Evolutionary conservation across 2,329 filamentous ascomycete genomes (phyloP), one percentile per base, ranked within the genome.

Genomic region (Neospermospora avenae): DNA sequence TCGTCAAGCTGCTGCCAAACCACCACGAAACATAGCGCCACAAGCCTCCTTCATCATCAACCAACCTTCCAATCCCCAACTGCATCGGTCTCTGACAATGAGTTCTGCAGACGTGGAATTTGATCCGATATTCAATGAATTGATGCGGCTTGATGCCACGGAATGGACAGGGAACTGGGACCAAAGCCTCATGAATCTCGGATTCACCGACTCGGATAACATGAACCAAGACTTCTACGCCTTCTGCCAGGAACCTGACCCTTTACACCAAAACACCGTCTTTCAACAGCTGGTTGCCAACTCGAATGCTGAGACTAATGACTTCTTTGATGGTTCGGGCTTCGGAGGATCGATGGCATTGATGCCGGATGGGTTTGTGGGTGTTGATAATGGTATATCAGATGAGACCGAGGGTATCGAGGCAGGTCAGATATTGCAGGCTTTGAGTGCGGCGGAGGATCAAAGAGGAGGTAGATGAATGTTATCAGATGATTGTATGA

Each of bases 61-160:
- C 7, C 52, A 58, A 42, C 60, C 60, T 54, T 18, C 46, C 18
- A 52, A 60, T 55, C 59, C 65, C 37, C 62, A 59, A 52, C 52
- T 66, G 4, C 65, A 66, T 20, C 61, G 62, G n/a, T 59, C 65
- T 14, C 41, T 66, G 11, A 67, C 66, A 4, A 66, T 64, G 51
- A 63, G 61, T 28, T 65, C 68, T 45, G 37, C 60, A 1, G 69
- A 70, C 31, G 63, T 68, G 6, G 70, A 72, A 34, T 65, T 65
- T 5, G 80, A 83, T 63, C 80, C 78, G 16, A 76, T 84, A 55
- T 84, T 84, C 61, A 82, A 84, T 55, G 82, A 85, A 64, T 71
- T 85, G 39, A 81, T 81, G 3, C 81, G 81, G 8, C 73, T 84
- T 34, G 83, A 85, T 66, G 80, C 77, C 2, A 77, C 77, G 22